Evolutionary conservation across 2,329 filamentous ascomycete species (phyloP).

Genomic region (Bipolaris oryzae): DNA sequence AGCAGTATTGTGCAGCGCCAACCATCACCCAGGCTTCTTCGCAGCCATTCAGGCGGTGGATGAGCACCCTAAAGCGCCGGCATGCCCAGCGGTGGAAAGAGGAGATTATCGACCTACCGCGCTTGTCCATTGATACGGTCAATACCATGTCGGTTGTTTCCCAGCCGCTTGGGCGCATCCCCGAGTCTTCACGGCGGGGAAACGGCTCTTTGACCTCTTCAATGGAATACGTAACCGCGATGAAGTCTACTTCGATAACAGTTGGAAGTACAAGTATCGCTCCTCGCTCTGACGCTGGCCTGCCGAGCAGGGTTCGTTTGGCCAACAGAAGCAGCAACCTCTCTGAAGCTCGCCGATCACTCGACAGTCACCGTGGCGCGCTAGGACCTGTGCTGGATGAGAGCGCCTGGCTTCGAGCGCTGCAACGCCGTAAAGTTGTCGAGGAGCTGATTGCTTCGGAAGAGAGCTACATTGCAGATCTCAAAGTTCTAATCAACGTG

Average conservation of each 20-base stretch:
- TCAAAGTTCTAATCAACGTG: slow-evolving; percentile 87
- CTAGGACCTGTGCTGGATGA: slow-evolving; percentile 64
- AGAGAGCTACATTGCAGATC: slow-evolving; percentile 83
- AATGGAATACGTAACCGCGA: slow-evolving; percentile 76
- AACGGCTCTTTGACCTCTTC: slow-evolving; percentile 72
- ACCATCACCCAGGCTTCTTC: slow-evolving; percentile 8
- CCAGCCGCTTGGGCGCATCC: slow-evolving; percentile 12
- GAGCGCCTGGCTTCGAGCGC: slow-evolving; percentile 70
- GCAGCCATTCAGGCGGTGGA: slow-evolving; percentile 72
- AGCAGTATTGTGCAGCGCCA: slow-evolving; percentile 5
- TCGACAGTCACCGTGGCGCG: slow-evolving; percentile 60
- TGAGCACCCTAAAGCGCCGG: slow-evolving; percentile 70
- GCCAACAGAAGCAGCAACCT: slow-evolving; percentile 64
- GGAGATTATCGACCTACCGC: slow-evolving; percentile 41
- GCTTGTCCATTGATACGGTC: slow-evolving; percentile 44
- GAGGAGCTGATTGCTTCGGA: slow-evolving; percentile 88
- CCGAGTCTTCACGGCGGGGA: slow-evolving; percentile 45
- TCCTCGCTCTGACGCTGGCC: slow-evolving; percentile 63
- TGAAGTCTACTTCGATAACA: slow-evolving; percentile 82
- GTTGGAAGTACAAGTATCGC: slow-evolving; percentile 73
- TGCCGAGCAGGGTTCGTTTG: slow-evolving; percentile 64
- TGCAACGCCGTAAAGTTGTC: slow-evolving; percentile 78
- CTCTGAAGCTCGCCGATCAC: slow-evolving; percentile 66
- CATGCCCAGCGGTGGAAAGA: slow-evolving; percentile 49
- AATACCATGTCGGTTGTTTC: slow-evolving; percentile 19